phyloP scores from a whole-genome alignment of 2,329 filamentous ascomycete genomes.

The Aspergillus fumigatiaffinis region DNA sequence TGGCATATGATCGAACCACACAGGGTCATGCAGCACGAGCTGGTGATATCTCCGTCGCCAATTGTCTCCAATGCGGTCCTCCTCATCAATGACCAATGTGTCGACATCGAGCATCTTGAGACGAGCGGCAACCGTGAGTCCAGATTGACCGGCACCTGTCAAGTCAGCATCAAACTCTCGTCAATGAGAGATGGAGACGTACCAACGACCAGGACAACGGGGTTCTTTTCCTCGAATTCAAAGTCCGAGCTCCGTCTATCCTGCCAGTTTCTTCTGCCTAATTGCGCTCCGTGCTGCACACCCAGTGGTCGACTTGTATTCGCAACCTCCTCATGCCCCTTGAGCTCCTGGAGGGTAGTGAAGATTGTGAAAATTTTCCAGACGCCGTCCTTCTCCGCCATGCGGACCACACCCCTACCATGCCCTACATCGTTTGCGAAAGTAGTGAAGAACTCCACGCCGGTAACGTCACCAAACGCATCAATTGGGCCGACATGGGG shows the following conservation, averaged over 20 bases:
- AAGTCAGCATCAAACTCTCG: neutral
- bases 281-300: constrained; percentile 52
- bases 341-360: constrained; percentile 55
- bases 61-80: constrained; percentile 58
- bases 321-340: constrained; percentile 50
- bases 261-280: constrained; percentile 57
- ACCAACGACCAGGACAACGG: constrained; percentile 61
- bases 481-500: constrained; percentile 50
- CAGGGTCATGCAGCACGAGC: constrained; percentile 65
- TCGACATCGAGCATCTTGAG: constrained; percentile 57
- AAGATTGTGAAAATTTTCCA: constrained; percentile 66
- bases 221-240: constrained; percentile 51
- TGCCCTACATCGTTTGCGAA: constrained; percentile 52
- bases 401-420: constrained; percentile 55
- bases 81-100: constrained; percentile 56
- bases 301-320: constrained; percentile 51
- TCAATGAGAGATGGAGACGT: constrained; percentile 4
- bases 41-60: constrained; percentile 62
- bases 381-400: constrained; percentile 40
- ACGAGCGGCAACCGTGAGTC: constrained; percentile 55
- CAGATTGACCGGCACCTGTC: constrained; percentile 56
- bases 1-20: constrained; percentile 55
- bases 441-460: constrained; percentile 55
- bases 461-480: constrained; percentile 45
- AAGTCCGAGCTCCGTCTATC: constrained; percentile 49